phyloP scores from a whole-genome alignment of 768 basidiomycete genomes.

The Tylopilus subfusipes region DNA sequence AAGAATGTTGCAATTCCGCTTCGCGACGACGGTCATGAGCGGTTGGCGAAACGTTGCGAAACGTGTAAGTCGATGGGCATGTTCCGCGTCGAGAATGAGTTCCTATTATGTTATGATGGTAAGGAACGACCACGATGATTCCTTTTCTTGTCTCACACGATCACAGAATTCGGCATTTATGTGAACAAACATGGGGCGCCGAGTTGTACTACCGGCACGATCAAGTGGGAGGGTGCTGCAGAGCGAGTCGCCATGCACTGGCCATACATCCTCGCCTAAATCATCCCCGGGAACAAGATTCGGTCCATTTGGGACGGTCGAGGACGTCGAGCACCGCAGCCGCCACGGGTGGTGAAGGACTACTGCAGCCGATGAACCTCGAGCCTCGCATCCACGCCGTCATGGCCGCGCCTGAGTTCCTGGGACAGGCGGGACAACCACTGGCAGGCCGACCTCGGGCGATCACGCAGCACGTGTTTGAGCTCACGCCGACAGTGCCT shows the following conservation, averaged over 20 bases:
- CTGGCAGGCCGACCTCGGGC: constrained; percentile 43
- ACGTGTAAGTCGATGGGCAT: constrained; percentile 82
- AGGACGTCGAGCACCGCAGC: constrained; percentile 33
- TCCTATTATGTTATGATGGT: constrained; percentile 89
- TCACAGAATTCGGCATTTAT: constrained; percentile 82
- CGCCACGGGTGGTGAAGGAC: constrained; percentile 33
- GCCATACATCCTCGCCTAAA: constrained; percentile 82
- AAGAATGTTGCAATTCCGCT: constrained; percentile 88
- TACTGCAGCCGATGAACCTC: constrained; percentile 47
- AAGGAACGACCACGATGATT: constrained; percentile 16
- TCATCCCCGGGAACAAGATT: constrained; percentile 77
- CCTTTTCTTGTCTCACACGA: constrained; percentile 6
- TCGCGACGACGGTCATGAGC: constrained; percentile 66
- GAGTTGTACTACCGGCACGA: constrained; percentile 60
- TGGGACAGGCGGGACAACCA: constrained; percentile 37
- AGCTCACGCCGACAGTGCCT: constrained; percentile 52
- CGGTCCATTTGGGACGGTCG: constrained; percentile 91
- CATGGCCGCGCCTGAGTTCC: constrained; percentile 55
- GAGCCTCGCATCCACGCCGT: constrained; percentile 87
- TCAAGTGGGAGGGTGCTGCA: constrained; percentile 94
- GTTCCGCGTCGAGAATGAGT: constrained; percentile 87
- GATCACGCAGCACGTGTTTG: constrained; percentile 70
- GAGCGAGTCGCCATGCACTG: constrained; percentile 87
- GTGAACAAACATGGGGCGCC: constrained; percentile 89
- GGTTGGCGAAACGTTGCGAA: constrained; percentile 77